Conservation (phyloP, 208 protist species). For the Crithidia sp. region DNA sequence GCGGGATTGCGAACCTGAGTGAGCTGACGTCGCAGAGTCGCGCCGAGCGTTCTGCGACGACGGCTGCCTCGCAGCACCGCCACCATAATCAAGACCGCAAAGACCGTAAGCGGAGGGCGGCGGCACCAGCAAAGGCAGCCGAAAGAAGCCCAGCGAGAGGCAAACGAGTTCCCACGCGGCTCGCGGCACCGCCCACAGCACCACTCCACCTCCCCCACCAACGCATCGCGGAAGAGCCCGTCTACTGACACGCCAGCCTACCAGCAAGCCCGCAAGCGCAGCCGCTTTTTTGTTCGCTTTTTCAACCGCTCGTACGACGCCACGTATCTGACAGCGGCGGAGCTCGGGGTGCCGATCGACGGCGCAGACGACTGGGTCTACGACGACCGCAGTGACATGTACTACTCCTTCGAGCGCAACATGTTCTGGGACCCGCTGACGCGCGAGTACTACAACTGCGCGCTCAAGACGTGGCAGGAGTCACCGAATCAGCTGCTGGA, state of each 20-base stretch:
- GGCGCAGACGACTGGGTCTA: conserved; percentile 86
- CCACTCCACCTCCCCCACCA: background rate
- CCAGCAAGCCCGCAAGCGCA: conserved; percentile 9
- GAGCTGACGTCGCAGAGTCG: background rate
- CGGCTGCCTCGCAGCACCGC: background rate
- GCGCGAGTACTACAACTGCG: conserved; percentile 72
- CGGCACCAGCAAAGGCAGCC: background rate
- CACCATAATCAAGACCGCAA: background rate
- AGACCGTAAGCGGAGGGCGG: background rate
- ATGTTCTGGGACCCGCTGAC: conserved; percentile 87
- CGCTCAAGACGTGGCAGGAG: conserved; percentile 71
- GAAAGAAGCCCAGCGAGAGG: background rate
- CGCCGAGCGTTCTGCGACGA: background rate
- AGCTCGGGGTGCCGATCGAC: conserved; percentile 71
- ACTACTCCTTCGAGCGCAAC: conserved; percentile 74
- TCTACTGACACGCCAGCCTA: conserved; percentile 6
- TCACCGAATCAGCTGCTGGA: conserved; percentile 44
- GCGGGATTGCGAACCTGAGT: background rate
- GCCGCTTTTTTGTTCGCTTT: conserved; percentile 27
- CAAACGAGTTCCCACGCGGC: background rate
- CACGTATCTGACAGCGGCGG: conserved; percentile 68
- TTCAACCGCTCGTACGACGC: conserved; percentile 43
- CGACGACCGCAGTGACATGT: conserved; percentile 82
- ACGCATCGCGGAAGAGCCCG: background rate
- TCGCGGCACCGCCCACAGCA: conserved; percentile 4